Evolutionary conservation across 2,329 filamentous ascomycete genomes (phyloP).

Genomic region (Alternaria novae-zelandiae): DNA sequence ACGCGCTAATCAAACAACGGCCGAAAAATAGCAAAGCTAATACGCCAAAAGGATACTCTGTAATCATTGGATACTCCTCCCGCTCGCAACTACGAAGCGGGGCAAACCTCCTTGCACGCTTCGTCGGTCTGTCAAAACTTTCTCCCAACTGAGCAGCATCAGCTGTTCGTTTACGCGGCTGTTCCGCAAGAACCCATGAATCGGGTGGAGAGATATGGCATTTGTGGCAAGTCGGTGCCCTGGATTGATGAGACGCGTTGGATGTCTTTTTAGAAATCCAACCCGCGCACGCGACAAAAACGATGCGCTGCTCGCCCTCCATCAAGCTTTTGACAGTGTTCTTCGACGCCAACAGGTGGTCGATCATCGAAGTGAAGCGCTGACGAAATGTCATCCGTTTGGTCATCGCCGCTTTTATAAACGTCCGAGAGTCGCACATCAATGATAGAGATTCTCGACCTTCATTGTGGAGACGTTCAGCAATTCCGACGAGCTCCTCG

Average conservation of each 20-base stretch:
- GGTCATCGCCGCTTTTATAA: background rate
- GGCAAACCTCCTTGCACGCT: background rate
- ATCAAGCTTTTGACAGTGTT: background rate
- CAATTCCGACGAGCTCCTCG: background rate
- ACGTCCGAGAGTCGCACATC: background rate
- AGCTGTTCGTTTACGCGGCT: background rate
- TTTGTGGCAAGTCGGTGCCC: no score
- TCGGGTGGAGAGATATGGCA: no score
- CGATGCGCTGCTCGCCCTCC: background rate
- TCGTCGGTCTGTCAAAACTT: background rate
- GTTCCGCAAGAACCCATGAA: background rate
- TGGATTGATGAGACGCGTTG: no score
- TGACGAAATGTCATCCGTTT: background rate
- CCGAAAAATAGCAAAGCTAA: background rate
- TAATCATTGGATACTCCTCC: no score
- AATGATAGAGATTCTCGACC: background rate
- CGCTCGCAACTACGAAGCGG: background rate
- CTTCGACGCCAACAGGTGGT: background rate
- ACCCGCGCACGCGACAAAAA: background rate
- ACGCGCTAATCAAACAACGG: background rate
- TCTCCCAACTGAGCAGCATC: background rate
- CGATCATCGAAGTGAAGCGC: background rate
- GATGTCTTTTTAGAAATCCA: no score
- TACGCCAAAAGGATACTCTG: background rate
- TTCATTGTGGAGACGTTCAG: background rate